Conservation (phyloP, 148 eudicot genomes). For the Fagopyrum homotropicum region DNA sequence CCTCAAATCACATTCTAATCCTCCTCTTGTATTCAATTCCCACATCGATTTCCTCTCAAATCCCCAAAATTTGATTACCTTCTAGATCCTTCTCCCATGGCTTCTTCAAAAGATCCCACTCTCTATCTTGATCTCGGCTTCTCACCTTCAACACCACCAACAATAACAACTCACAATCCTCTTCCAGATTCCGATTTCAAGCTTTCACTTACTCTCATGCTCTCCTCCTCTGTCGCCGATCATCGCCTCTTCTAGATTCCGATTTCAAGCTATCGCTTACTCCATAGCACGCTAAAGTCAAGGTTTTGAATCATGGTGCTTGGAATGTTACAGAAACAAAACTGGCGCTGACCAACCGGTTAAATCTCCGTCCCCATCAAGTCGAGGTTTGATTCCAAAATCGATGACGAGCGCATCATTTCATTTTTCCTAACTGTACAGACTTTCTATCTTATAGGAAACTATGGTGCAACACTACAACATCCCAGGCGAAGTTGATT, state of each 20-base stretch:
- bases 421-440: no score
- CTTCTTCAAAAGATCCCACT: not conserved
- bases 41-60: not conserved
- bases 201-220: slow-evolving; percentile 9
- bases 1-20: not conserved
- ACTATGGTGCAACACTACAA: no score
- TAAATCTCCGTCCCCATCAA: no score
- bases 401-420: no score
- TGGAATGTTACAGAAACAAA: no score
- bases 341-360: no score
- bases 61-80: not conserved
- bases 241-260: not conserved
- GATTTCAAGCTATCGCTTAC: no score
- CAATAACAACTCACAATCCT: not conserved
- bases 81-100: not conserved
- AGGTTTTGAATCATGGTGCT: no score
- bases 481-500: no score
- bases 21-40: not conserved
- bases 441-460: no score
- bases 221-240: slow-evolving; percentile 4
- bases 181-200: slow-evolving; percentile 4
- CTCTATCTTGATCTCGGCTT: slow-evolving; percentile 10
- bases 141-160: not conserved
- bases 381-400: no score
- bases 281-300: no score